These are phyloP conservation scores for Thymus quinquecostatus DNA, from an alignment of 257 asterid genomes.

Conservation along the genomic window DNA sequence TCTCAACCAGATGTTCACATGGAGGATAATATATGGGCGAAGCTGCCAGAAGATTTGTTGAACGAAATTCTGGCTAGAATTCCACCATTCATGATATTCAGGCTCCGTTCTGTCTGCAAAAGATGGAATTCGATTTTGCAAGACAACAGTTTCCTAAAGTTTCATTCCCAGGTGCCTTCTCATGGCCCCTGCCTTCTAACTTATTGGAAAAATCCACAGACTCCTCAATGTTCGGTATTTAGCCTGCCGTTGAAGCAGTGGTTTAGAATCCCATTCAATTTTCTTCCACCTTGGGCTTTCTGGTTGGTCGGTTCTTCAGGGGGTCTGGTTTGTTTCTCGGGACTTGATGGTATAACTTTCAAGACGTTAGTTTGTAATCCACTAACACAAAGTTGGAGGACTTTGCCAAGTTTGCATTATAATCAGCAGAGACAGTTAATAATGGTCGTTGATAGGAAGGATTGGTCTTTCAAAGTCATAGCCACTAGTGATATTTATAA, in stretches of 20 bases:
- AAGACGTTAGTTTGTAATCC: conserved; percentile 90
- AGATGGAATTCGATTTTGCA: conserved; percentile 96
- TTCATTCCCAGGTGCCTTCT: conserved; percentile 93
- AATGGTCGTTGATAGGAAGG: conserved; percentile 83
- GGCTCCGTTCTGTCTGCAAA: conserved; percentile 90
- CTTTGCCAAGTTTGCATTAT: conserved; percentile 84
- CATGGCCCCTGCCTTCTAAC: conserved; percentile 98
- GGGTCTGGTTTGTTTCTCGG: conserved; percentile 93
- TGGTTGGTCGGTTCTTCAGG: conserved; percentile 99
- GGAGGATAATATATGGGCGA: conserved; percentile 98
- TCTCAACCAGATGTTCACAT: conserved; percentile 84
- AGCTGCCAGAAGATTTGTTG: conserved; percentile 91
- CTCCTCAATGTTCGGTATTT: conserved; percentile 90
- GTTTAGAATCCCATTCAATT: conserved; percentile 89
- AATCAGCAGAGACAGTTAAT: conserved; percentile 94
- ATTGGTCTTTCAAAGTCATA: conserved; percentile 77
- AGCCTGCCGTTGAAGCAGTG: conserved; percentile 96
- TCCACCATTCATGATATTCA: conserved; percentile 93
- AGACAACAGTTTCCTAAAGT: conserved; percentile 83
- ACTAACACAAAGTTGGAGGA: conserved; percentile 84
- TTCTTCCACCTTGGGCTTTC: conserved; percentile 92
- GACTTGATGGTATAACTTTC: conserved; percentile 79
- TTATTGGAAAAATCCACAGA: conserved; percentile 83
- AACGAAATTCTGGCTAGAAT: conserved; percentile 92
- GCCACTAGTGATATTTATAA: conserved; percentile 93